phyloP scores from a whole-genome alignment of 2,329 filamentous ascomycete genomes.

The Raffaelea albimanens region DNA sequence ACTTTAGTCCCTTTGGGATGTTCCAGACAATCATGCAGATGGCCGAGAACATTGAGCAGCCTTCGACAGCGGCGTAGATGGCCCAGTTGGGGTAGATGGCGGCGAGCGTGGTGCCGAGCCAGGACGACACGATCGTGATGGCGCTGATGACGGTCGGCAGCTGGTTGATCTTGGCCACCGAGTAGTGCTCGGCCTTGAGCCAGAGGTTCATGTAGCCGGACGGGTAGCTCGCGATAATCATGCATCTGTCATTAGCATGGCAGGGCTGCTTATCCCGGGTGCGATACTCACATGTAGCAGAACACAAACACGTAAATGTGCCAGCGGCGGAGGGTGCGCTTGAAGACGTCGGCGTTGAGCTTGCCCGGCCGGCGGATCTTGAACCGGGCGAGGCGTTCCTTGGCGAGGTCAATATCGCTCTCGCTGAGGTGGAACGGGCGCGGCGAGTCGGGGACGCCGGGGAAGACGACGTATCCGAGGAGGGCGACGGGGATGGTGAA shows the following conservation, averaged over 20 bases:
- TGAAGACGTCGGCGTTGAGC: conserved; percentile 31
- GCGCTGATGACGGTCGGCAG: conserved; percentile 38
- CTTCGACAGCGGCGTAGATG: conserved; percentile 32
- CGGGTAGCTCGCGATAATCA: conserved; percentile 36
- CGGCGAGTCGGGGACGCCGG: conserved; percentile 26
- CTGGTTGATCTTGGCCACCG: conserved; percentile 37
- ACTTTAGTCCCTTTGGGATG: conserved; percentile 39
- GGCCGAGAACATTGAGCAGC: conserved; percentile 28
- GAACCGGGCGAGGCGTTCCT: conserved; percentile 20
- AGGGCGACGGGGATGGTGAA: conserved; percentile 46
- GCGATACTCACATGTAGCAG: conserved; percentile 34
- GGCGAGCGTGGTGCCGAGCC: conserved; percentile 39
- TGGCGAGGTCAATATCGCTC: conserved; percentile 25
- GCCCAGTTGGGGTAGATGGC: conserved; percentile 40
- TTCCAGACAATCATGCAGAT: conserved; percentile 38
- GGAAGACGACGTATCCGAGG: conserved; percentile 37
- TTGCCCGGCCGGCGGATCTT: conserved; percentile 27
- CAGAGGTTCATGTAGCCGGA: conserved; percentile 40
- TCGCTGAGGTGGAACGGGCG: conserved; percentile 25
- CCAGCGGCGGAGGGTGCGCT: conserved; percentile 35
- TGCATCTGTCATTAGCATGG: conserved; percentile 18
- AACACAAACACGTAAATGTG: conserved; percentile 40
- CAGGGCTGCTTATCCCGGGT: not conserved
- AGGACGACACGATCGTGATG: conserved; percentile 37
- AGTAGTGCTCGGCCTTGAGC: conserved; percentile 39